Conservation (phyloP, 2,329 filamentous ascomycete species). For the Pseudogymnoascus sp. region DNA sequence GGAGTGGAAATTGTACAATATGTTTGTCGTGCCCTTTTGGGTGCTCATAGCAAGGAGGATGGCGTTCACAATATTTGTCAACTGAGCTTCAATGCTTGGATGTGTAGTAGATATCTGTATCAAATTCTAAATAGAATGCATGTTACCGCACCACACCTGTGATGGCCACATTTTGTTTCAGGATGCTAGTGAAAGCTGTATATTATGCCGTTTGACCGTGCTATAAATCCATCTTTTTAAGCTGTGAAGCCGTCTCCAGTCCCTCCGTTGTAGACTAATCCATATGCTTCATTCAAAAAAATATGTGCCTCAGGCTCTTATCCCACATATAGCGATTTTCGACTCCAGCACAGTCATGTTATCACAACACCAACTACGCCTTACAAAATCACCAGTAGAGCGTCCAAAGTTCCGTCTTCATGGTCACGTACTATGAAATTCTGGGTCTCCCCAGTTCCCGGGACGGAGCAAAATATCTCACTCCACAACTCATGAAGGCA, state of each 20-base stretch:
- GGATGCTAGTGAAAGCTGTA: background rate
- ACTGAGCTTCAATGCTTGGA: slow-evolving; percentile 6
- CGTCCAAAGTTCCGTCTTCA: slow-evolving; percentile 6
- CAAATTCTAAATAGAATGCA: slow-evolving; percentile 7
- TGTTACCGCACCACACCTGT: background rate
- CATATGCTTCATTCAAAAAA: background rate
- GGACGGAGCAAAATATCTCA: slow-evolving; percentile 37
- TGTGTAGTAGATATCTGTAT: slow-evolving; percentile 7
- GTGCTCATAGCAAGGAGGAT: slow-evolving; percentile 11
- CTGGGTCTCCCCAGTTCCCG: slow-evolving; percentile 47
- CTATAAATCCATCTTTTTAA: background rate
- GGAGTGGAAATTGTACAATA: slow-evolving; percentile 9
- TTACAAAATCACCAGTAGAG: background rate
- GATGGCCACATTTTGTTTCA: background rate
- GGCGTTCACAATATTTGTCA: slow-evolving; percentile 7
- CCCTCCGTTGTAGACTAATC: too few species aligned
- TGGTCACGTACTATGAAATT: slow-evolving; percentile 52
- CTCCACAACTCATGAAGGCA: slow-evolving; percentile 46
- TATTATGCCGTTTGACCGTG: background rate
- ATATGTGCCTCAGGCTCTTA: slow-evolving; percentile 10
- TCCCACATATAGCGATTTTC: background rate
- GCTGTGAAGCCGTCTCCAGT: too few species aligned
- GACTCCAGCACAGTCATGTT: background rate
- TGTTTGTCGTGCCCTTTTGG: background rate
- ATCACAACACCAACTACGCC: background rate